These are phyloP conservation scores for Trifolium pratense DNA, from an alignment of 306 rosid genomes.

Conservation along the genomic window DNA sequence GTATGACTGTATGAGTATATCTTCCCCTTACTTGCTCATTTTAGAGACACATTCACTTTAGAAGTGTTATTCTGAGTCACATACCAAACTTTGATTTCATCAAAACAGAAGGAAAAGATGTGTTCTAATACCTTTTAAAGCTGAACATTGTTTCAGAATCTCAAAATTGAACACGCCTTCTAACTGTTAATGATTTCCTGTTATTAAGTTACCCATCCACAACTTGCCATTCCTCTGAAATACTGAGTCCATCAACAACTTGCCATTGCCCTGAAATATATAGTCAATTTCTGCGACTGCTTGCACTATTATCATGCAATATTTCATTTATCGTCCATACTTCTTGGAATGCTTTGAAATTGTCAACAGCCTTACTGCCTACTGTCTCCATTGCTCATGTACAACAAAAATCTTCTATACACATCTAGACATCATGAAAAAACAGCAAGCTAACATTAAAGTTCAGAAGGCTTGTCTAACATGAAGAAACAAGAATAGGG, in stretches of 20 bases:
- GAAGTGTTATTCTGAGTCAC: background rate
- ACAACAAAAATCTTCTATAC: conserved; percentile 2
- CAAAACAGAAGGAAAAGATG: background rate
- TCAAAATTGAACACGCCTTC: conserved; percentile 12
- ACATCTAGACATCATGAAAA: conserved; percentile 10
- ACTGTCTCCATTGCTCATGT: background rate
- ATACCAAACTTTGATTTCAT: conserved; percentile 21
- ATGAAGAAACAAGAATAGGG: background rate
- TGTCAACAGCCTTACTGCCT: conserved; percentile 5
- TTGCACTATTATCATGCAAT: conserved; percentile 27
- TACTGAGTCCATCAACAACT: background rate
- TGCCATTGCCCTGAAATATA: background rate
- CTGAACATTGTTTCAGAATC: conserved; percentile 28
- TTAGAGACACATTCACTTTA: background rate
- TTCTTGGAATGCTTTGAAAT: background rate
- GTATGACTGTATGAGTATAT: background rate
- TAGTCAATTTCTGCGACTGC: background rate
- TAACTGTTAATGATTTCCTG: conserved; percentile 16
- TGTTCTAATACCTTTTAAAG: conserved; percentile 8
- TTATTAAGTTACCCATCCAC: background rate
- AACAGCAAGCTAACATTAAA: background rate
- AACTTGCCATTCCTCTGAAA: background rate
- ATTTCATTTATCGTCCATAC: background rate
- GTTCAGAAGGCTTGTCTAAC: background rate
- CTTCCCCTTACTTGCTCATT: background rate